Evolutionary conservation across 164 flowering plant species (phyloP).

Genomic region (Umbellularia californica): DNA sequence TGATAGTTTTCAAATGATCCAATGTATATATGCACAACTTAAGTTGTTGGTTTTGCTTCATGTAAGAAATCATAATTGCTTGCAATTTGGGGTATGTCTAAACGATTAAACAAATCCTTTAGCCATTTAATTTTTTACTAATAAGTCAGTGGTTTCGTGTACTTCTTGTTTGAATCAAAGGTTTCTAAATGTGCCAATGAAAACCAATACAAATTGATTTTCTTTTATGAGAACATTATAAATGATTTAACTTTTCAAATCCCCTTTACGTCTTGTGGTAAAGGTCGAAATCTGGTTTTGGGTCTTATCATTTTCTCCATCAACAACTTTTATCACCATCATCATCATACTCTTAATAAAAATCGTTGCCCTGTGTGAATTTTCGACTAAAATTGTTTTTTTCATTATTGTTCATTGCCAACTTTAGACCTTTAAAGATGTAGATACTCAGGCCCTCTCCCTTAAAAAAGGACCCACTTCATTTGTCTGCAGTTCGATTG

Average conservation of each 20-base stretch:
- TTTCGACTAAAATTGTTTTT: too few relatives aligned
- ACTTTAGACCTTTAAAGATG: background rate
- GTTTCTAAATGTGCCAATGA: too few relatives aligned
- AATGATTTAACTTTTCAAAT: background rate
- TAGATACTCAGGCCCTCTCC: background rate
- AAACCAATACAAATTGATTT: too few relatives aligned
- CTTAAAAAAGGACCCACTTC: background rate
- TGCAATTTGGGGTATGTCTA: too few relatives aligned
- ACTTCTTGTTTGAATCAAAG: too few relatives aligned
- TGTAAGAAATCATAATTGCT: too few relatives aligned
- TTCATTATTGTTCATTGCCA: background rate
- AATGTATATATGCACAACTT: background rate
- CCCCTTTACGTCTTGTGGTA: background rate
- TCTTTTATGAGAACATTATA: background rate
- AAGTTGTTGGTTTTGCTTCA: too few relatives aligned
- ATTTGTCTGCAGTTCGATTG: background rate
- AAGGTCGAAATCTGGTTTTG: slow-evolving; percentile 14
- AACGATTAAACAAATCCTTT: too few relatives aligned
- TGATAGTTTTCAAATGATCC: background rate
- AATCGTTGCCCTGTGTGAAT: background rate
- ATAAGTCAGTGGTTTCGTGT: too few relatives aligned
- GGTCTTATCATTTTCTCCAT: slow-evolving; percentile 9
- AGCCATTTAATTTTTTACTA: too few relatives aligned
- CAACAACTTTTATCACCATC: background rate
- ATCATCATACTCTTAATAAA: background rate